Percentiles rank a stretch among this genome's conserved stretches.
These are phyloP conservation scores for Chaetomiaceae sp. DNA, from an alignment of 2,329 filamentous ascomycete species.

Conservation along the genomic window DNA sequence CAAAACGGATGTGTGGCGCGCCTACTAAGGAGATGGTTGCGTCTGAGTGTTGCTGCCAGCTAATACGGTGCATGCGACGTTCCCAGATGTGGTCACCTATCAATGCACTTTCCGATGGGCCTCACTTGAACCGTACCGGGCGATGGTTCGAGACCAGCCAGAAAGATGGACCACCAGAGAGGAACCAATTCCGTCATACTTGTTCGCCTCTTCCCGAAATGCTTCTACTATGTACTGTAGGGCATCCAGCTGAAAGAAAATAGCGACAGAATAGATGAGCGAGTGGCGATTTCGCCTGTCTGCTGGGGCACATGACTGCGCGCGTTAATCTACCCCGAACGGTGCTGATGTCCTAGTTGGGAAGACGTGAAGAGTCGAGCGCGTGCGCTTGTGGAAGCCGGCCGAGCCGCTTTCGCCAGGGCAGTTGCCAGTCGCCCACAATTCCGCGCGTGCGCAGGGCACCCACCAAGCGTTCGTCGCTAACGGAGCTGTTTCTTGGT, in stretches of 20 bases:
- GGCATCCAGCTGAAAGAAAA: conserved; percentile 10
- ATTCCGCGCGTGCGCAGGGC: conserved; percentile 7
- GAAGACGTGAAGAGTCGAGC: neutral
- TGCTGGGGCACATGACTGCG: conserved; percentile 22
- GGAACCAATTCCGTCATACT: neutral
- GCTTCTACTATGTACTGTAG: neutral
- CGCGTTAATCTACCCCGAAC: conserved; percentile 21
- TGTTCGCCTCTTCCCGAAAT: neutral
- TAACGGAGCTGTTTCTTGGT: conserved; percentile 4
- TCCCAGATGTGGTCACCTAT: conserved; percentile 19
- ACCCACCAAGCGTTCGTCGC: conserved; percentile 1
- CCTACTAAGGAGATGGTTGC: neutral
- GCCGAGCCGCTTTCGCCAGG: conserved; percentile 7
- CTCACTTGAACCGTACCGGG: conserved; percentile 13
- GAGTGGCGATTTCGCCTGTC: conserved; percentile 21
- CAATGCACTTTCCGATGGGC: conserved; percentile 13
- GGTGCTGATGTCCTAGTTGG: conserved; percentile 13
- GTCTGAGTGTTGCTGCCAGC: conserved; percentile 9
- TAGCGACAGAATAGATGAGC: conserved; percentile 10
- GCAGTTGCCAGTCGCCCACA: too few relatives aligned
- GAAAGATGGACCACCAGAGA: neutral
- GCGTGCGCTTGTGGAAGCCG: conserved; percentile 1
- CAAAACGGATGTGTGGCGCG: conserved; percentile 6
- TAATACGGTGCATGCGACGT: conserved; percentile 20
- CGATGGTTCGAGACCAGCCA: neutral